Conservation (phyloP, 495 filamentous ascomycete species). For the Neurospora tetraspora region DNA sequence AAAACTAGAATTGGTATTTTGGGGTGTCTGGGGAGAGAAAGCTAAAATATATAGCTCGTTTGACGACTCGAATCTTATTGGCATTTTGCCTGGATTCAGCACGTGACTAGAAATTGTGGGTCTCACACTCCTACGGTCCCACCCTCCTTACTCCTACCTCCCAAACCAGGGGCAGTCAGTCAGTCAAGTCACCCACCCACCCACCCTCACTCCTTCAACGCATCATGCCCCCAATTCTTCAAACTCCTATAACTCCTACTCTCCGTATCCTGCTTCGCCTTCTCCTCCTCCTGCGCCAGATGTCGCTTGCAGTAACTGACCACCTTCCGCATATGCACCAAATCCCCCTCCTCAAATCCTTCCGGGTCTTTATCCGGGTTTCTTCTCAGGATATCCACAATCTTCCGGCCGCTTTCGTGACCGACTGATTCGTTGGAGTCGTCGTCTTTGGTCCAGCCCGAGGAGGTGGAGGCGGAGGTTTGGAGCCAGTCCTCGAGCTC, state of each 20-base stretch:
- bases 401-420: constrained; percentile 56
- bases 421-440: constrained; percentile 53
- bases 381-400: constrained; percentile 52
- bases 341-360: constrained; percentile 42
- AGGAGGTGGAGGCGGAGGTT: constrained; percentile 28
- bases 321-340: constrained; percentile 57
- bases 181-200: background rate
- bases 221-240: constrained; percentile 64
- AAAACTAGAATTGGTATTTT: too few relatives aligned
- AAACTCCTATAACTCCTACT: constrained; percentile 34
- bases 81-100: too few relatives aligned
- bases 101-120: too few relatives aligned
- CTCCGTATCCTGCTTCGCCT: constrained; percentile 40
- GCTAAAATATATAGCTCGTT: too few relatives aligned
- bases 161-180: background rate
- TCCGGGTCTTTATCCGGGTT: constrained; percentile 47
- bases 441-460: constrained; percentile 50
- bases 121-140: too few relatives aligned
- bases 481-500: constrained; percentile 53
- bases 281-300: constrained; percentile 52
- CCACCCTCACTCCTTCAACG: constrained; percentile 31
- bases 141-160: too few relatives aligned
- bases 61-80: too few relatives aligned
- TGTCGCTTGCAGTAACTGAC: constrained; percentile 49
- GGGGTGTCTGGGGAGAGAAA: too few relatives aligned